Evolutionary conservation across 495 filamentous ascomycete species (phyloP).

Genomic region (Thozetella sp.): DNA sequence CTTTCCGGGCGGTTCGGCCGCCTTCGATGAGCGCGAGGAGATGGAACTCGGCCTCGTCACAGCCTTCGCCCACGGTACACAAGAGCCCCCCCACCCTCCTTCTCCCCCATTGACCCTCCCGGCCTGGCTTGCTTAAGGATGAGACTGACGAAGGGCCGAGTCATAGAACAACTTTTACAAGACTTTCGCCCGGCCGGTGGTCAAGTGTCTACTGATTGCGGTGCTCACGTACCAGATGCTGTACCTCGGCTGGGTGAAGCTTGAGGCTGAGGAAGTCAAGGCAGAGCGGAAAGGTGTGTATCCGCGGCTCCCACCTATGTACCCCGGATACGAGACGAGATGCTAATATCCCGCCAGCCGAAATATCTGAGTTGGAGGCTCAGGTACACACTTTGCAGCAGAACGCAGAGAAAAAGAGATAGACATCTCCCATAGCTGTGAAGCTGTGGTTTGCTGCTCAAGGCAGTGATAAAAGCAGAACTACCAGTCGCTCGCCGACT

Average conservation of each 20-base stretch:
- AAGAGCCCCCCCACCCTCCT: background rate
- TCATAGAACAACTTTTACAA: conserved; percentile 75
- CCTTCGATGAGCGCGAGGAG: background rate
- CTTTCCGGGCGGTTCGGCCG: background rate
- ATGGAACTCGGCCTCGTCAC: background rate
- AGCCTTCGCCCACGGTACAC: background rate
- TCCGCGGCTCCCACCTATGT: background rate
- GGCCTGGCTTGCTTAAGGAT: no score
- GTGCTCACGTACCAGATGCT: conserved; percentile 85
- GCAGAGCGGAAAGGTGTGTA: conserved; percentile 53
- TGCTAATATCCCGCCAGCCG: conserved; percentile 6
- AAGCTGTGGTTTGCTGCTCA: no score
- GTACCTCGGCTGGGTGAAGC: conserved; percentile 84
- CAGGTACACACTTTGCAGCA: conserved; percentile 16
- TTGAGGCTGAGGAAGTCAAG: conserved; percentile 79
- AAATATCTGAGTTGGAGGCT: conserved; percentile 19
- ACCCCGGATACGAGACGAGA: background rate
- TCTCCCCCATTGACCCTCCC: no score
- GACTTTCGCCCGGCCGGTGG: conserved; percentile 75
- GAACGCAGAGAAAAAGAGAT: conserved; percentile 3
- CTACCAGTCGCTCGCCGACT: background rate
- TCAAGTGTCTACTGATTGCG: conserved; percentile 83
- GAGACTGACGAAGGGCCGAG: no score
- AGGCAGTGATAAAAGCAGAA: conserved; percentile 2
- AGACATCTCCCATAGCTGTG: no score